Evolutionary conservation across 805 yeast species (phyloP).

Genomic region (Barnettozyma salicaria): DNA sequence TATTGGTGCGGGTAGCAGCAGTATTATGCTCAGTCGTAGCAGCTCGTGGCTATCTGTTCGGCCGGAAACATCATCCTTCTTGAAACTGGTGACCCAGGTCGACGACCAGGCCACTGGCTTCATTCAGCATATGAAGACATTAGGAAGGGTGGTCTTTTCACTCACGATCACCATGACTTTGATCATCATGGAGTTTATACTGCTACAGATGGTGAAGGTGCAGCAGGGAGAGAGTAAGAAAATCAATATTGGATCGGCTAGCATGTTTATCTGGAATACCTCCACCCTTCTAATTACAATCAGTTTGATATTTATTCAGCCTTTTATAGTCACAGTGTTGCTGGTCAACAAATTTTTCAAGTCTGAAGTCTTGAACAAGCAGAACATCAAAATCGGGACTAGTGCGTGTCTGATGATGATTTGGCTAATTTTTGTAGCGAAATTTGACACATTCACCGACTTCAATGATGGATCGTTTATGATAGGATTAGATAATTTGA

Average conservation of each 20-base stretch:
- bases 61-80: conserved; percentile 9
- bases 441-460: conserved; percentile 20
- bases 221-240: conserved; percentile 7
- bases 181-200: conserved; percentile 21
- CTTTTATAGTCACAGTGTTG: conserved; percentile 13
- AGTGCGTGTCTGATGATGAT: conserved; percentile 1
- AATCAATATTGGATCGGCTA: conserved; percentile 1
- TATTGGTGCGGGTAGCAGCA: too few species aligned
- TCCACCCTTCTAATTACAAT: conserved; percentile 6
- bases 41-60: neutral
- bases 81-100: conserved; percentile 8
- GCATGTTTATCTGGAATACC: conserved; percentile 13
- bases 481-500: conserved; percentile 6
- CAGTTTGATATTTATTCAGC: conserved; percentile 20
- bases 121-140: conserved; percentile 6
- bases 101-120: conserved; percentile 5
- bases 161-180: conserved; percentile 17
- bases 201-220: conserved; percentile 16
- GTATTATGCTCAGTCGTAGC: too few species aligned
- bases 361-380: conserved; percentile 9
- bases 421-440: conserved; percentile 21
- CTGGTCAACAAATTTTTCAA: conserved; percentile 20
- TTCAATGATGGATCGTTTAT: conserved; percentile 12
- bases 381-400: conserved; percentile 7
- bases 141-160: conserved; percentile 19